These are phyloP conservation scores for Cercospora janseana DNA, from an alignment of 2,329 filamentous ascomycete genomes.

Conservation along the genomic window DNA sequence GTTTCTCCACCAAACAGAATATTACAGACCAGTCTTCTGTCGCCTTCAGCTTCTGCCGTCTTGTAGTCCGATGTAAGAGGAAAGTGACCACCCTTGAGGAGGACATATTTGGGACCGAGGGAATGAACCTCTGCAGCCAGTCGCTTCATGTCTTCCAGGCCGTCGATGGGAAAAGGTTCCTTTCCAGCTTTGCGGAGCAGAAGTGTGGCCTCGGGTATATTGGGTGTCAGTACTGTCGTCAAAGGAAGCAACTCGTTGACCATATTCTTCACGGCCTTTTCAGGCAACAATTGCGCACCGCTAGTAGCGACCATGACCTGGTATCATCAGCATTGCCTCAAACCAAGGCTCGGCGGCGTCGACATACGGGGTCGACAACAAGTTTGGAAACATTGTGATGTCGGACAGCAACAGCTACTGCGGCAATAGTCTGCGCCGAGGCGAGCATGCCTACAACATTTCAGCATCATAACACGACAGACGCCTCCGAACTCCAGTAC, in stretches of 20 bases:
- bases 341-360: not conserved
- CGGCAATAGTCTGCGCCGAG: constrained; percentile 65
- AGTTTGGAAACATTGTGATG: constrained; percentile 57
- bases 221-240: constrained; percentile 71
- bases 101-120: constrained; percentile 74
- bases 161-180: constrained; percentile 50
- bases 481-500: not conserved
- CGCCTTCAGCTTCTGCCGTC: constrained; percentile 57
- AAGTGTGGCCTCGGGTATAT: constrained; percentile 70
- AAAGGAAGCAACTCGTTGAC: constrained; percentile 60
- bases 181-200: constrained; percentile 57
- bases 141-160: constrained; percentile 63
- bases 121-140: constrained; percentile 65
- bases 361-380: constrained; percentile 71
- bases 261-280: constrained; percentile 62
- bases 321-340: not conserved
- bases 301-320: constrained; percentile 91
- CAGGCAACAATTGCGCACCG: constrained; percentile 67
- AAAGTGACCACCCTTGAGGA: constrained; percentile 89
- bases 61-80: constrained; percentile 66
- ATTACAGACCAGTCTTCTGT: constrained; percentile 70
- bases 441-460: constrained; percentile 74
- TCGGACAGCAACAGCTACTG: constrained; percentile 64
- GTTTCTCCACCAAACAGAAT: constrained; percentile 65
- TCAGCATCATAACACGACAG: constrained; percentile 17